Conservation (phyloP, 306 rosid species). For the Oxytropis ochrocephala region DNA sequence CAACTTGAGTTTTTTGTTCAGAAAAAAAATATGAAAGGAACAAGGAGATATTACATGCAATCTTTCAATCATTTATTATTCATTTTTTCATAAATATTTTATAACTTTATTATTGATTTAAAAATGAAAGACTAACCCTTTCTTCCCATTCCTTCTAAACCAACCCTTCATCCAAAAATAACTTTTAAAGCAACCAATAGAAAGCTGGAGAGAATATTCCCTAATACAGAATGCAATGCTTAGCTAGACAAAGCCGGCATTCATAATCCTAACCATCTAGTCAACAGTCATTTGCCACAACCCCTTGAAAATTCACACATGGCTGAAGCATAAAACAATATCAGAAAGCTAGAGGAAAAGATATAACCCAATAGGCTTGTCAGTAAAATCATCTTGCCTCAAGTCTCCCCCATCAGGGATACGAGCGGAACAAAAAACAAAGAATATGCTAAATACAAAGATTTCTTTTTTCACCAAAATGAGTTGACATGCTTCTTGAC, state of each 20-base stretch:
- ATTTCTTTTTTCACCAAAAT: neutral
- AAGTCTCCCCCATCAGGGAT: neutral
- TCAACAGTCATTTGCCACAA: constrained; percentile 6
- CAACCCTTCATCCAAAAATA: neutral
- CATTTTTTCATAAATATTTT: neutral
- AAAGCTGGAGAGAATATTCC: neutral
- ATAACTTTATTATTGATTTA: neutral
- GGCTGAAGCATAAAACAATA: neutral
- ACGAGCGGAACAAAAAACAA: neutral
- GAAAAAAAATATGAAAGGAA: neutral
- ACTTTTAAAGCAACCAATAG: neutral
- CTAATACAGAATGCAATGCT: neutral
- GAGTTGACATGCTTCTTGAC: neutral
- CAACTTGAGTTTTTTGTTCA: neutral
- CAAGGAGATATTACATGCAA: neutral
- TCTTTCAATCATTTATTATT: neutral
- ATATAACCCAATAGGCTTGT: neutral
- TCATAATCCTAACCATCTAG: constrained; percentile 2
- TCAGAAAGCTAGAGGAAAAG: neutral
- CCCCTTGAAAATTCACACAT: neutral
- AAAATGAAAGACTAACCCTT: neutral
- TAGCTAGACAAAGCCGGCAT: neutral
- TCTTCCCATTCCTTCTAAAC: neutral
- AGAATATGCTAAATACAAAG: neutral
- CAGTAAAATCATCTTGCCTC: neutral